Percentiles rank a stretch among this genome's conserved stretches.
Evolutionary conservation across 2,329 filamentous ascomycete species (phyloP).

Genomic region (Furcasterigmium sp.): DNA sequence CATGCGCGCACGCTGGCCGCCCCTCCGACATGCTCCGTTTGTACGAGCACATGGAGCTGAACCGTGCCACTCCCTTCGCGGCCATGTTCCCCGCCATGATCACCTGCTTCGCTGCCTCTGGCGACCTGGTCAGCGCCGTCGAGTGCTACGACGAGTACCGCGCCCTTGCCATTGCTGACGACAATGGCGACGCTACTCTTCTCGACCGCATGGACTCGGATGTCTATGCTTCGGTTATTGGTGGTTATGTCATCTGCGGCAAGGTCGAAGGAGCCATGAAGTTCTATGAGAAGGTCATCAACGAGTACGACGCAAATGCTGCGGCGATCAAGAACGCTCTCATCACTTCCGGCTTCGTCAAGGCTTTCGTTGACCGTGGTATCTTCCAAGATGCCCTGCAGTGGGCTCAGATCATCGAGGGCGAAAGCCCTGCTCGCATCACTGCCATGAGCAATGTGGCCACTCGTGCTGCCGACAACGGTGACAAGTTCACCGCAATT

Average conservation of each 20-base stretch:
- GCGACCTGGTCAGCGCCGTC: constrained; percentile 81
- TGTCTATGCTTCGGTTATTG: constrained; percentile 88
- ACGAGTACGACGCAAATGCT: constrained; percentile 52
- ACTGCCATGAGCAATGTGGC: constrained; percentile 69
- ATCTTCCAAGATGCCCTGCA: constrained; percentile 68
- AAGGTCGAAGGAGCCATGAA: constrained; percentile 76
- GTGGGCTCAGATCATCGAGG: constrained; percentile 63
- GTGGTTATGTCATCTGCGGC: constrained; percentile 78
- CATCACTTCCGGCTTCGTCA: constrained; percentile 69
- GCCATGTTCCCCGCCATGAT: constrained; percentile 92
- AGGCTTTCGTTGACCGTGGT: constrained; percentile 66
- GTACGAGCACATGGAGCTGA: constrained; percentile 85
- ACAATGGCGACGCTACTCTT: constrained; percentile 65
- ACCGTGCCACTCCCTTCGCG: constrained; percentile 67
- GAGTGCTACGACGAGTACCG: constrained; percentile 97
- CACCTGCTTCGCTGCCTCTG: constrained; percentile 76
- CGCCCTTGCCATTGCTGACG: constrained; percentile 76
- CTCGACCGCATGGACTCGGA: constrained; percentile 71
- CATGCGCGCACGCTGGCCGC: constrained; percentile 76
- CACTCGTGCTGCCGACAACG: constrained; percentile 72
- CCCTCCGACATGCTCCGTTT: constrained; percentile 86
- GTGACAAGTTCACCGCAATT: constrained; percentile 62
- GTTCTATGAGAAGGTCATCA: constrained; percentile 77
- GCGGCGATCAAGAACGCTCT: constrained; percentile 66
- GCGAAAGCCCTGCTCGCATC: constrained; percentile 41